These are phyloP conservation scores for Colletotrichum costaricense DNA, from an alignment of 2,329 filamentous ascomycete genomes.

Conservation along the genomic window DNA sequence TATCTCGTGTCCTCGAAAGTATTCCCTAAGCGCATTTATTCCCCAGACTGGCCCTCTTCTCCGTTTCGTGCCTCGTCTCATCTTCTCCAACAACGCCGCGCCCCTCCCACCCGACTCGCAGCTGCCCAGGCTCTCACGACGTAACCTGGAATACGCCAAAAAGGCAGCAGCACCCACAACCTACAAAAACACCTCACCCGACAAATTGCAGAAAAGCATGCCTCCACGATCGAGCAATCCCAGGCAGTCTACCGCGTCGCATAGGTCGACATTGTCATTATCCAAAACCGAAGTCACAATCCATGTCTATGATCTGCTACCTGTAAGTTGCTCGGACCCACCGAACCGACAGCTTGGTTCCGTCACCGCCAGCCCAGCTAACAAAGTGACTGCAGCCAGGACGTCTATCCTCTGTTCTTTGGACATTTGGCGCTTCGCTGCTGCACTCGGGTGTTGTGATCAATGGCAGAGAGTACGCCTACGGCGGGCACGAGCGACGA, in stretches of 20 bases:
- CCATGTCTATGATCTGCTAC: conserved; percentile 82
- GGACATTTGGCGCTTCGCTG: conserved; percentile 81
- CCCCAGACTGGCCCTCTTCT: background rate
- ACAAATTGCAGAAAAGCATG: conserved; percentile 16
- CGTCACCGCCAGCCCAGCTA: conserved; percentile 15
- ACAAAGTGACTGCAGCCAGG: conserved; percentile 65
- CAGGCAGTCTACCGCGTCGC: conserved; percentile 48
- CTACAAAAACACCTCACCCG: background rate
- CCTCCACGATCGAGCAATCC: conserved; percentile 32
- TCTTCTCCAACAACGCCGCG: background rate
- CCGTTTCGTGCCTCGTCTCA: background rate
- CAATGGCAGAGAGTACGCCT: conserved; percentile 84
- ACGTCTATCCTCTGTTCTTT: conserved; percentile 79
- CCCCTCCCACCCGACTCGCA: conserved; percentile 10
- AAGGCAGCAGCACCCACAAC: background rate
- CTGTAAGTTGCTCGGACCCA: conserved; percentile 58
- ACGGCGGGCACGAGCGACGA: conserved; percentile 80
- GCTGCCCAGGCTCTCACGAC: background rate
- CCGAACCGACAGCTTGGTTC: background rate
- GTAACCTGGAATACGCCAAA: background rate
- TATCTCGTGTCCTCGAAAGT: background rate
- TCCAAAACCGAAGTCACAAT: conserved; percentile 81
- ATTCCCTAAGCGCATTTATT: background rate
- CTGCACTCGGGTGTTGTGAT: conserved; percentile 88
- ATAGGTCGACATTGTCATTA: conserved; percentile 75